Evolutionary conservation across 2,329 filamentous ascomycete genomes (phyloP), one percentile per base, ranked within the genome.

Genomic region (Penicillium sumatraense): DNA sequence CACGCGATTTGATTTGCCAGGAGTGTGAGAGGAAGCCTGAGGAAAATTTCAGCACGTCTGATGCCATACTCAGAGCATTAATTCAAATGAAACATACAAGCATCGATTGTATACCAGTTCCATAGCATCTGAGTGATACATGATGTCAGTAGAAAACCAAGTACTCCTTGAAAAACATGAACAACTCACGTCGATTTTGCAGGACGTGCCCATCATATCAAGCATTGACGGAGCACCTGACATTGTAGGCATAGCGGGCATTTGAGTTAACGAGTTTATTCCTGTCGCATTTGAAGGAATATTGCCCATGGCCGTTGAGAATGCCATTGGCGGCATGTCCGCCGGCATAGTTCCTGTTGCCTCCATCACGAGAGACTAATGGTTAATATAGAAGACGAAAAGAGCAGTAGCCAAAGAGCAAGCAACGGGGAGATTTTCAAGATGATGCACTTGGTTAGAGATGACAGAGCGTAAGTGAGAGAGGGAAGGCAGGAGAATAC

Each of bases 1-100:
- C 86, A 2, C 73, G 75, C 21, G 86, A 88, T 14, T 78, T 86
- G 71, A 93, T 83, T 67, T 86, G 86, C 90, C 90, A 95, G 20
- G 81, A 79, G 7, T 70, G 64, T 21, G 88, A 76, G 67, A 95
- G 82, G 80, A 95, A 93, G 75, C 86, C 76, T 78, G 36, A 36
- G 18, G 14, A 16, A 14, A 35, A 36, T n/a, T n/a, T n/a, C n/a
- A n/a, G n/a, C n/a, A n/a, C n/a, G n/a, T n/a, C n/a, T n/a, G n/a
- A n/a, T n/a, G n/a, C n/a, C n/a, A n/a, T n/a, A n/a, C n/a, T n/a
- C n/a, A n/a, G n/a, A n/a, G n/a, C n/a, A n/a, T n/a, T n/a, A n/a
- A n/a, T n/a, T n/a, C n/a, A 24, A 16, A 20, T 24, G 13, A 14
- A 33, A n/a, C 56, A 6, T 58, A 66, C 63, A 66, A 21, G 61